These are phyloP conservation scores for Phytophthora ohioensis DNA, from an alignment of 352 stramenopile genomes.

Conservation along the genomic window DNA sequence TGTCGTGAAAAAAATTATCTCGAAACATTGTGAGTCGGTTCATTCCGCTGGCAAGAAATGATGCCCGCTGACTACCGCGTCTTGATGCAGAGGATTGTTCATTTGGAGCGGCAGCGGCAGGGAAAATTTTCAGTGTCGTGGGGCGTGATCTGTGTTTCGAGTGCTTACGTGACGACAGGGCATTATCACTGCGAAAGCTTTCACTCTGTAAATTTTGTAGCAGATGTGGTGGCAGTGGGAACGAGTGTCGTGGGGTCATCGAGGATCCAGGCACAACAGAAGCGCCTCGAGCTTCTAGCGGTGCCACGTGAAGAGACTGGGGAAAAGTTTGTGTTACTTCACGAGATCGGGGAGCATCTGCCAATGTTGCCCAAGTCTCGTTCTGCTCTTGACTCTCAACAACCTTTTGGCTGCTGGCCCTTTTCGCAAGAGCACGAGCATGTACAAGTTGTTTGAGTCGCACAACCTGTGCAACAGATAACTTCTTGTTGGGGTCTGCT, in stretches of 20 bases:
- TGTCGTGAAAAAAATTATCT: conserved; percentile 49
- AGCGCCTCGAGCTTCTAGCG: not conserved
- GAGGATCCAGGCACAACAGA: not conserved
- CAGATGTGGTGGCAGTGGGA: conserved; percentile 5
- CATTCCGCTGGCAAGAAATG: conserved; percentile 25
- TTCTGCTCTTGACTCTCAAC: not conserved
- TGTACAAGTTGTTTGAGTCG: conserved; percentile 30
- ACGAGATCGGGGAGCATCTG: not conserved
- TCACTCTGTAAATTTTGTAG: not conserved
- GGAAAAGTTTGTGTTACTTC: not conserved
- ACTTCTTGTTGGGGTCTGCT: conserved; percentile 7
- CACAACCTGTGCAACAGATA: conserved; percentile 36
- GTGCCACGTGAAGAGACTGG: not conserved
- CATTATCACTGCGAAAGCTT: conserved; percentile 24
- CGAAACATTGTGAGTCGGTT: conserved; percentile 42
- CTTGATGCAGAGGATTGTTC: not conserved
- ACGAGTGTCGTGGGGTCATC: conserved; percentile 4
- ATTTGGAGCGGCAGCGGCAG: not conserved
- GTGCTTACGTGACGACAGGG: conserved; percentile 11
- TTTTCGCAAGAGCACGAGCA: conserved; percentile 16
- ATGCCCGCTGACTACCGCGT: conserved; percentile 20
- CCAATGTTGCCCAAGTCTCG: not conserved
- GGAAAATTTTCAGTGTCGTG: conserved; percentile 32
- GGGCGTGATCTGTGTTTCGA: not conserved
- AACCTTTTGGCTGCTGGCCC: conserved; percentile 1